phyloP scores from a whole-genome alignment of 108 stramenopile genomes.

The Cyclotella atomus region DNA sequence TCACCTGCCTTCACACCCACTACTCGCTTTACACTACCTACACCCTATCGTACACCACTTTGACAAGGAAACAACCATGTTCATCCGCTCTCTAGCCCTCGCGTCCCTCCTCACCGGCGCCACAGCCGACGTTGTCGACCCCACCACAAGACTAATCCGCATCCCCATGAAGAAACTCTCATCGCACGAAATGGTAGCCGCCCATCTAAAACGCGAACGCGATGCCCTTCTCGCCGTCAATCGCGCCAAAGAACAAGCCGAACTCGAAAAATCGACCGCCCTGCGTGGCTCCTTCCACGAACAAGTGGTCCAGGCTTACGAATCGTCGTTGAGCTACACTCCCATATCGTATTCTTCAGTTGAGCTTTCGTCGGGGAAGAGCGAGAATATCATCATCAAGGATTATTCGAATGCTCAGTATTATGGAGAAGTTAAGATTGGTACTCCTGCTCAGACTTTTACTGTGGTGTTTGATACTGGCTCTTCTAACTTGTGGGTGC shows the following conservation, averaged over 20 bases:
- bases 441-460: conserved; percentile 83
- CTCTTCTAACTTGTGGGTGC: conserved; percentile 95
- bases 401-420: conserved; percentile 92
- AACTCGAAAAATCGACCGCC: neutral
- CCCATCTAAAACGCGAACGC: conserved; percentile 71
- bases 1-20: too few species aligned
- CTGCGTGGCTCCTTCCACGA: conserved; percentile 6
- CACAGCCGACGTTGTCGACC: conserved; percentile 7
- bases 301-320: neutral
- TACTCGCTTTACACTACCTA: too few species aligned
- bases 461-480: conserved; percentile 96
- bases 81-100: conserved; percentile 24
- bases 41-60: too few species aligned
- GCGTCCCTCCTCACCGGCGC: conserved; percentile 22
- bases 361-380: conserved; percentile 21
- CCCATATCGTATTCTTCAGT: neutral
- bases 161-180: conserved; percentile 61
- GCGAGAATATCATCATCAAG: conserved; percentile 77
- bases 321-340: neutral
- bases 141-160: conserved; percentile 19
- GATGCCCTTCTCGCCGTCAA: conserved; percentile 47
- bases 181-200: conserved; percentile 69
- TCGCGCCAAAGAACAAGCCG: conserved; percentile 23
- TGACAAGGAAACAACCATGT: conserved; percentile 8
- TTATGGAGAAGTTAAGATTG: conserved; percentile 71